Evolutionary conservation across 2,329 filamentous ascomycete genomes (phyloP), one percentile per base, ranked within the genome.

Genomic region (Dothideomycetes sp.): DNA sequence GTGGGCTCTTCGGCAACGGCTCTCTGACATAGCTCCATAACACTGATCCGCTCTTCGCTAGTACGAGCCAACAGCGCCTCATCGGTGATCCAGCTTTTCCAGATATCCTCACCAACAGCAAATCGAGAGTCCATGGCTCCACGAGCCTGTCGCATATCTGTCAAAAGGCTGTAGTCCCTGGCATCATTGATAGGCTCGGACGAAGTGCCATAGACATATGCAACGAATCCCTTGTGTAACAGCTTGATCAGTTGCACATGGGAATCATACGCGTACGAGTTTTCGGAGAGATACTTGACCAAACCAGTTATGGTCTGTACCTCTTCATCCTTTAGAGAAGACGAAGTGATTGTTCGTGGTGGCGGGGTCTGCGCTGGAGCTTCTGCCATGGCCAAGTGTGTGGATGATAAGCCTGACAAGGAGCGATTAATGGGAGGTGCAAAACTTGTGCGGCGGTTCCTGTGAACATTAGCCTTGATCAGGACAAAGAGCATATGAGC

Each of bases 11-110:
- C 79, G 44, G 66, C 64, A 16, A 81, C 74, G 43, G 84, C 83
- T 50, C 72, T 73, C 51, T 81, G 78, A 62, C 78, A 86, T 31
- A 82, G 64, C 58, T 89, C 84, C 54, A 87, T 71, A 33, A 84
- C 69, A 46, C 72, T 70, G 56, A 85, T 72, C 50, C 81, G 77
- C 52, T 76, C 73, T 46, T 86, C 81, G 41, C 83, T 57, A 61
- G 56, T 80, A 64, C 55, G 66, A 57, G 55, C 80, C 67, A 63
- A 68, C 64, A 61, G 71, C 67, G 71, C 74, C 51, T 82, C 75
- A 59, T 88, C 84, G 47, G 84, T 76, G 49, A 89, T 72, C 61
- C 82, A 84, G 51, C 82, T 81, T 50, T 82, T 62, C 84, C 84
- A 91, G 57, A 73, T 74, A 44, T 82, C 77, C 65, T 91, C 84